Evolutionary conservation across 345 rosid species (phyloP), one percentile per base, ranked within the genome.

Genomic region (Crucihimalaya himalaica): DNA sequence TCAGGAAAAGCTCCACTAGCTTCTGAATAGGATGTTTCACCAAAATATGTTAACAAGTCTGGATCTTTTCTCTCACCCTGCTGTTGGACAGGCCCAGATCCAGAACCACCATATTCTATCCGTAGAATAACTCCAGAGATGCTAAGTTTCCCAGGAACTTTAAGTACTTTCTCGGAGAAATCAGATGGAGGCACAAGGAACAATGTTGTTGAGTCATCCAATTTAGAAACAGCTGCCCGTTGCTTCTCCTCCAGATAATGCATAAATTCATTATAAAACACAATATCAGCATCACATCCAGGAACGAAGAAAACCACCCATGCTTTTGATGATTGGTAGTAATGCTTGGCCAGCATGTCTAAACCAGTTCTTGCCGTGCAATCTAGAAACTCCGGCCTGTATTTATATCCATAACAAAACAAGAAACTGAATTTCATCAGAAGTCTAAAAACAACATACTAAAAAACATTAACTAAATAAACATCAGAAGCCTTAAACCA

Each of bases 301-400:
- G 98, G 96, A 73, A 89, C 96, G 65, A 94, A 94, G 85, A 94
- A 94, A 75, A 94, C 87, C 40, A 91, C 96, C 96, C 95, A 94
- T 62, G 91, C 87, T 73, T 85, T 72, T n/a, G 97, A 80, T 57
- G 98, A 97, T 82, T 91, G 97, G 74, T 91, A 89, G 64, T 91
- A 94, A 80, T 94, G 97, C 81, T 91, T 94, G 15, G 95, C 88
- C 65, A 94, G 89, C 97, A 91, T 91, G 80, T 89, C 98, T 45
- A 94, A 81, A 68, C 95, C 88, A 57, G 98, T 94, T 78, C 97
- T 87, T 43, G 98, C 98, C 3, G 98, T 94, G 84, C 97, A 94
- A 81, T 94, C 96, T 70, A 94, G 79, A 76, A 87, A 86, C 78
- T 88, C 94, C 32, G 98, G 98, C 87, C 98, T 91, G 88, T 60